Percentiles rank a stretch among this genome's conserved stretches.
These are phyloP conservation scores for Didymella glomerata DNA, from an alignment of 2,329 filamentous ascomycete genomes.

Conservation along the genomic window DNA sequence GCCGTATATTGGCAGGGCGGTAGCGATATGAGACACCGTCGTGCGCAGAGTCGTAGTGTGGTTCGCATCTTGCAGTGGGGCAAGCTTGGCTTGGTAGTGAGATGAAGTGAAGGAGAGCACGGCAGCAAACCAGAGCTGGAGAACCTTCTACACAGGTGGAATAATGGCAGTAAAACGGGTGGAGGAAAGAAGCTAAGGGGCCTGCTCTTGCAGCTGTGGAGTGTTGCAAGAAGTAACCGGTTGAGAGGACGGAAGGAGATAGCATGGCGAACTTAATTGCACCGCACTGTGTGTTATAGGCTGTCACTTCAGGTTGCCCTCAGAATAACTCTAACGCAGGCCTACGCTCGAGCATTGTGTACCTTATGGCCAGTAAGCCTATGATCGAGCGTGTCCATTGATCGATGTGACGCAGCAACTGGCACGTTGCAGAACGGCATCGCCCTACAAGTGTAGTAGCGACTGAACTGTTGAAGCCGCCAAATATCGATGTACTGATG, in stretches of 20 bases:
- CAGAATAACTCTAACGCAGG: not conserved
- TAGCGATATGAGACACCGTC: not conserved
- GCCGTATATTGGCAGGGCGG: not conserved
- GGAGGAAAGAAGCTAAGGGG: not conserved
- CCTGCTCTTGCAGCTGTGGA: not conserved
- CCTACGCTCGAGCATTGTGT: not conserved
- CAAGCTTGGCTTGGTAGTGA: not conserved
- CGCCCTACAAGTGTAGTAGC: too few species aligned
- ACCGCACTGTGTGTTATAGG: not conserved
- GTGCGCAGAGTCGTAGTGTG: not conserved
- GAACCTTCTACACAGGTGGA: too few species aligned
- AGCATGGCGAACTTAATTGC: too few species aligned
- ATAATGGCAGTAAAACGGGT: too few species aligned
- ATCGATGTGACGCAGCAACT: not conserved
- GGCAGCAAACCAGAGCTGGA: not conserved
- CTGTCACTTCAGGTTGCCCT: too few species aligned
- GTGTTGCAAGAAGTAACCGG: not conserved
- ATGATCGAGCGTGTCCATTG: not conserved
- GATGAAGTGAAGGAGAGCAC: slow-evolving; percentile 5
- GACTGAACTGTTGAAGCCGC: not conserved
- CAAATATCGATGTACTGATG: not conserved
- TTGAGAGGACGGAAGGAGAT: not conserved
- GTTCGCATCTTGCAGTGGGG: slow-evolving; percentile 11
- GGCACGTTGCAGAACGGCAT: not conserved
- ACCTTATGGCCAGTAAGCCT: not conserved